Evolutionary conservation across 176 grass and related monocot genomes (phyloP), one percentile per base, ranked within the genome.

Genomic region (Pontederia paniculata): DNA sequence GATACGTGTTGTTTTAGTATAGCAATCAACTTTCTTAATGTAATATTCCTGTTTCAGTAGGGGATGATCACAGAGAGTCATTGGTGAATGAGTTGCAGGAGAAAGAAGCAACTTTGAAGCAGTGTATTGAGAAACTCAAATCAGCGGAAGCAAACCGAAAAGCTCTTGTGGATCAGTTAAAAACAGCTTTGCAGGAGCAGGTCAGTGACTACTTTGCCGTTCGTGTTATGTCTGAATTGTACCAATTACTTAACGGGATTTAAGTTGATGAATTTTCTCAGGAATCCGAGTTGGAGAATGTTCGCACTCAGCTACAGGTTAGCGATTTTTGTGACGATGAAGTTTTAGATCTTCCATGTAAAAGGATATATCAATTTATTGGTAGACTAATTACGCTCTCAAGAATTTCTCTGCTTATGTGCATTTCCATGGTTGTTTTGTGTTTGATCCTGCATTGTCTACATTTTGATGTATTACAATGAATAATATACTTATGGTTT

Each of bases 271-370:
- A 73, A 70, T 51, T 73, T 89, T 55, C 60, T 57, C 76, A 98
- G 93, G 87, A 98, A 78, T 88, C 93, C 47, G 80, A 91, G 45
- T 48, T 91, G 80, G 87, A 91, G 65, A 84, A 91, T 66, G 77
- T 91, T 25, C 80, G 78, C 56, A 91, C 77, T 69, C 86, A 98
- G 52, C 62, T 91, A 58, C 80, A 89, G 78, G 86, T 89, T 63
- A 48, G 31, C 50, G 65, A 43, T 53, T 16, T 41, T 5, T 55
- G 37, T 44, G 52, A 5, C 19, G 17, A 41, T 20, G 18, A 2
- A 53, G 47, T 17, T 23, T 48, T 44, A n/a, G 78, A 60, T 47
- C 50, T 10, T 23, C 16, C 12, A 69, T 68, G 46, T 8, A 10
- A 21, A 18, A 19, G 45, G 21, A n/a, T 4, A 20, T 12, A 20